Percentiles rank a stretch among this genome's conserved stretches.
phyloP scores from a whole-genome alignment of 75 land plant genomes.

The Sequoiadendron giganteum region DNA sequence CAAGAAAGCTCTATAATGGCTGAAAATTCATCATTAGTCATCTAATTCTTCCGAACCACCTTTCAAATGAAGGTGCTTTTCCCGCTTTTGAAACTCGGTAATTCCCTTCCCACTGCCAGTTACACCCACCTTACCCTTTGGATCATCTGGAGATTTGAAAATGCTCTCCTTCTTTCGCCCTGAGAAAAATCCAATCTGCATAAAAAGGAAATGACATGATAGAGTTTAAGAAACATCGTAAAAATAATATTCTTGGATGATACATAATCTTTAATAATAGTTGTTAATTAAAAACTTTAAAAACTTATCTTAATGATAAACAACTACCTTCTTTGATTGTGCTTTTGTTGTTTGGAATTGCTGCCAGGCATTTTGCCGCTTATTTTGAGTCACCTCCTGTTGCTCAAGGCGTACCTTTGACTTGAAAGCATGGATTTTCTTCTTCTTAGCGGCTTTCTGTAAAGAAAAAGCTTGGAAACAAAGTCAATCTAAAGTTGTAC shows the following conservation, averaged over 20 bases:
- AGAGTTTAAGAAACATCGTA: not conserved
- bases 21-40: conserved; percentile 12
- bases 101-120: conserved; percentile 98
- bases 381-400: conserved; percentile 89
- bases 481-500: not conserved
- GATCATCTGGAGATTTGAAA: conserved; percentile 99
- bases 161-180: conserved; percentile 98
- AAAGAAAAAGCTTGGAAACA: conserved; percentile 1
- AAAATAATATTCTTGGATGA: not conserved
- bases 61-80: conserved; percentile 94
- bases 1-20: not conserved
- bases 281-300: not conserved
- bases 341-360: conserved; percentile 96
- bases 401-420: conserved; percentile 88
- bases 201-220: not conserved
- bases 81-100: conserved; percentile 97
- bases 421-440: conserved; percentile 99
- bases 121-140: conserved; percentile 95
- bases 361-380: conserved; percentile 99
- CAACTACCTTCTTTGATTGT: conserved; percentile 80
- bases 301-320: not conserved
- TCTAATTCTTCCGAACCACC: conserved; percentile 53
- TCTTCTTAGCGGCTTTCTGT: conserved; percentile 90
- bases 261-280: not conserved
- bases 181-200: conserved; percentile 92